These are phyloP conservation scores for Coix lacrymajobi DNA, from an alignment of 176 grass and related monocot genomes.

Conservation along the genomic window DNA sequence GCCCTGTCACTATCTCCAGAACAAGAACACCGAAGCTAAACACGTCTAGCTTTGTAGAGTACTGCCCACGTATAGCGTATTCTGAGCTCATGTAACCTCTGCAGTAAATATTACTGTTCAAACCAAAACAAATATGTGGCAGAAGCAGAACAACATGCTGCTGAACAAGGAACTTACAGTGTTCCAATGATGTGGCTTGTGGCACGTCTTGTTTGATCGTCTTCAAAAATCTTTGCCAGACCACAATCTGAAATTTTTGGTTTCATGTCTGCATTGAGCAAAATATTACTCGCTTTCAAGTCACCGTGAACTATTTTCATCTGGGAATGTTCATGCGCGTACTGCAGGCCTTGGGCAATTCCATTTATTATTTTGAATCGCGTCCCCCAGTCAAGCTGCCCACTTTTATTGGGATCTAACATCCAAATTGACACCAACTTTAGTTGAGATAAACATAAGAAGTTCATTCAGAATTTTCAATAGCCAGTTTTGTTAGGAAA, in stretches of 20 bases:
- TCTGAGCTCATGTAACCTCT: background rate
- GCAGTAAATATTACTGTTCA: no score
- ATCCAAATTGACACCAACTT: no score
- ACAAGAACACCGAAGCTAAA: conserved; percentile 45
- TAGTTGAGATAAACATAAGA: no score
- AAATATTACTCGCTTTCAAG: conserved; percentile 48
- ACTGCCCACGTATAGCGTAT: conserved; percentile 34
- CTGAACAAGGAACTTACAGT: conserved; percentile 25
- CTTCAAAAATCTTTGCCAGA: conserved; percentile 38
- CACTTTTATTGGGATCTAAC: background rate
- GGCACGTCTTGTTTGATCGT: conserved; percentile 14
- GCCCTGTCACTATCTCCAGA: conserved; percentile 31
- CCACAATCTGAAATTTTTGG: conserved; percentile 60
- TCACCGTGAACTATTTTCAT: conserved; percentile 44
- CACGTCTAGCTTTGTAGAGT: conserved; percentile 40
- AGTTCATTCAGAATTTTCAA: no score
- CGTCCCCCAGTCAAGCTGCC: conserved; percentile 19
- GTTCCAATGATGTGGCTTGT: conserved; percentile 46
- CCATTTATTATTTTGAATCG: conserved; percentile 39
- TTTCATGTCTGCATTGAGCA: conserved; percentile 15
- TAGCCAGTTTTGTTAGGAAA: no score
- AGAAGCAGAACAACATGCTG: no score
- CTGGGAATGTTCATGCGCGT: conserved; percentile 50
- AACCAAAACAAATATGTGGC: no score
- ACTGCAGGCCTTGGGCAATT: conserved; percentile 43